phyloP scores from a whole-genome alignment of 2,329 filamentous ascomycete species.

The Fonsecaea nubica region DNA sequence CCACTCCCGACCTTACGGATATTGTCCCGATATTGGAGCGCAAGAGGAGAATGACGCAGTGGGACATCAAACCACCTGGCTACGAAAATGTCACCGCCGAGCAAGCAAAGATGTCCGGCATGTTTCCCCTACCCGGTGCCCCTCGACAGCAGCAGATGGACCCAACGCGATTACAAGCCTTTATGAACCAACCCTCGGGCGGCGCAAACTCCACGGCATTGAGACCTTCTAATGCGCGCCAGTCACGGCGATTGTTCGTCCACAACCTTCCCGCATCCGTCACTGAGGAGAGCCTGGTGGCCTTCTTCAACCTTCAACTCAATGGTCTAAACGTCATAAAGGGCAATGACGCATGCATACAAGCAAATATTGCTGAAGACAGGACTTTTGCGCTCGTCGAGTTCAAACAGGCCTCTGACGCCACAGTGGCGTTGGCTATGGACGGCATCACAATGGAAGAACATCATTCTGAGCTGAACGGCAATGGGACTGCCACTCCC shows the following conservation, averaged over 20 bases:
- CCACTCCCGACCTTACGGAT: constrained; percentile 92
- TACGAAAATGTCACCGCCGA: constrained; percentile 99
- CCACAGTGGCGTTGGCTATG: constrained; percentile 87
- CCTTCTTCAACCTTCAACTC: constrained; percentile 95
- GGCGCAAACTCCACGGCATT: constrained; percentile 63
- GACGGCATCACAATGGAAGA: constrained; percentile 89
- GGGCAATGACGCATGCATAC: constrained; percentile 80
- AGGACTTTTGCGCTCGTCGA: constrained; percentile 83
- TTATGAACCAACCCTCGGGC: constrained; percentile 87
- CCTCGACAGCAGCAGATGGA: constrained; percentile 96
- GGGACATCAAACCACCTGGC: constrained; percentile 98
- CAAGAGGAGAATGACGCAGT: constrained; percentile 93
- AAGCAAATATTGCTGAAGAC: constrained; percentile 81
- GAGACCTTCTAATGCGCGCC: constrained; percentile 89
- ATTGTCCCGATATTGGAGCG: constrained; percentile 81
- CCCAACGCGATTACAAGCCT: constrained; percentile 88
- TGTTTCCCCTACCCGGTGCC: constrained; percentile 97
- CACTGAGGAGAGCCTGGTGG: constrained; percentile 76
- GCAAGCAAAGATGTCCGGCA: constrained; percentile 96
- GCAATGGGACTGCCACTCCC: constrained; percentile 58
- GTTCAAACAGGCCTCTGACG: constrained; percentile 84
- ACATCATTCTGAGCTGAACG: constrained; percentile 60
- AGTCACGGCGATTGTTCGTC: constrained; percentile 88
- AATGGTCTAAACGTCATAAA: constrained; percentile 95
- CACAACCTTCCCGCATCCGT: constrained; percentile 77